Conservation (phyloP, 2,329 filamentous ascomycete genomes). For the Fusarium albosuccineum region DNA sequence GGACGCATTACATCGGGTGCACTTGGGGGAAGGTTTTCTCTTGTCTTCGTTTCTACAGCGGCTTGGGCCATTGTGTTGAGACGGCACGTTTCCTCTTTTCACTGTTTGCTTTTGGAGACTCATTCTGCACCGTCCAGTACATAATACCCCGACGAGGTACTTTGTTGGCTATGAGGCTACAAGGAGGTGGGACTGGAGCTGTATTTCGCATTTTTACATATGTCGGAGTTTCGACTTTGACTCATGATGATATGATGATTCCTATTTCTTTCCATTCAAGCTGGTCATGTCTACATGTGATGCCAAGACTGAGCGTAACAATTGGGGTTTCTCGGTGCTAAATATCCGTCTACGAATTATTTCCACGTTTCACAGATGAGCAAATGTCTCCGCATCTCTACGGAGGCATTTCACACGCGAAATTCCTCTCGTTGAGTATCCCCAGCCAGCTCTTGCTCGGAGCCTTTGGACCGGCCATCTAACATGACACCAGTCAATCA, state of each 20-base stretch:
- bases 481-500: constrained; percentile 1
- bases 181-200: constrained; percentile 24
- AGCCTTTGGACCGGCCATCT: constrained; percentile 1
- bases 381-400: background rate
- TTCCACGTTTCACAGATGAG: too few species aligned
- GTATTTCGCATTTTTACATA: constrained; percentile 29
- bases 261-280: constrained; percentile 9
- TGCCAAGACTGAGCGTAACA: background rate
- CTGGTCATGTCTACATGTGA: background rate
- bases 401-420: background rate
- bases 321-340: background rate
- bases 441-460: constrained; percentile 2
- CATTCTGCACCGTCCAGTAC: constrained; percentile 26
- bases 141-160: constrained; percentile 39
- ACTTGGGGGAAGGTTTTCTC: constrained; percentile 31
- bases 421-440: background rate
- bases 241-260: constrained; percentile 41
- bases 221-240: constrained; percentile 30
- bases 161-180: constrained; percentile 26
- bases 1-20: constrained; percentile 31
- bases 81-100: constrained; percentile 17
- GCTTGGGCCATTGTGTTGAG: constrained; percentile 11
- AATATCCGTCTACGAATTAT: too few species aligned
- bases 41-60: constrained; percentile 26
- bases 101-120: constrained; percentile 10